A percentile compares a stretch with the other conserved stretches of the same genome.
Conservation (phyloP, 371 early-diverging fungal genomes). For the Mortierella sp. region DNA sequence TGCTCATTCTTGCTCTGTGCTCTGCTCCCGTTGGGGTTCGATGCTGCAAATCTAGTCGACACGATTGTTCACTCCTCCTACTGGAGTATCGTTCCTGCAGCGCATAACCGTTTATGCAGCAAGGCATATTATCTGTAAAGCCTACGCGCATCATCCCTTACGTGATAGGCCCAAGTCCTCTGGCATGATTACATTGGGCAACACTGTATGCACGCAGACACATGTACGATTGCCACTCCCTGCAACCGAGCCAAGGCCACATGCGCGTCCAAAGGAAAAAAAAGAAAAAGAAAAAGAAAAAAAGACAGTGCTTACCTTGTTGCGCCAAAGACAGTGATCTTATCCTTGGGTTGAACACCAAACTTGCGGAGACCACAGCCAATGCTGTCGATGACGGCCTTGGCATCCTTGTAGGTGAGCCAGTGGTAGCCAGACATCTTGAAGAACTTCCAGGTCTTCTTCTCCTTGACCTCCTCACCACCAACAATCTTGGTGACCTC, state of each 20-base stretch:
- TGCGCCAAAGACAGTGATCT: slow-evolving; percentile 78
- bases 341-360: slow-evolving; percentile 71
- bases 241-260: background rate
- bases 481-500: slow-evolving; percentile 73
- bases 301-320: slow-evolving; percentile 67
- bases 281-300: background rate
- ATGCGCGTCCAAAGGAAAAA: background rate
- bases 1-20: no score
- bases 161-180: no score
- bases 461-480: slow-evolving; percentile 72
- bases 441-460: slow-evolving; percentile 85
- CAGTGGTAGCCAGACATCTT: slow-evolving; percentile 77
- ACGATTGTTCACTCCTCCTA: no score
- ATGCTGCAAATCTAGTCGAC: no score
- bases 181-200: background rate
- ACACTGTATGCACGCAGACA: background rate
- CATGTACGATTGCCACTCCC: background rate
- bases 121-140: no score
- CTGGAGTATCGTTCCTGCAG: no score
- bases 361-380: slow-evolving; percentile 77
- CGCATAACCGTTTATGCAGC: no score
- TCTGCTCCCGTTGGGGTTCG: no score
- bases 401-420: slow-evolving; percentile 72
- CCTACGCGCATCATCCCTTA: no score
- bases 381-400: slow-evolving; percentile 55